These are phyloP conservation scores for Inosperma sp. DNA, from an alignment of 768 basidiomycete species.

Conservation along the genomic window DNA sequence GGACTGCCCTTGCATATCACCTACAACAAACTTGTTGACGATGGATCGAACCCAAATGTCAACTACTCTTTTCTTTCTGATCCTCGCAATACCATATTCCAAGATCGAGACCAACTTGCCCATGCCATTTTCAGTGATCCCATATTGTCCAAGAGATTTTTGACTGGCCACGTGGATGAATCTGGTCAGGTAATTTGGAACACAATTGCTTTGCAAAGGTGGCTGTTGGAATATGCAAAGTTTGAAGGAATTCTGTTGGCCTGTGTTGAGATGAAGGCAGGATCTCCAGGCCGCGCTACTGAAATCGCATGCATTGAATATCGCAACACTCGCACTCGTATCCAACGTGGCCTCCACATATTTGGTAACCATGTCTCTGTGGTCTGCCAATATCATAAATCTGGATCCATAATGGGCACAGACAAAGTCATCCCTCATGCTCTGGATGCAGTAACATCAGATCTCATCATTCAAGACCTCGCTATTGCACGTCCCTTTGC, in stretches of 20 bases:
- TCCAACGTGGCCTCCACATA: slow-evolving; percentile 8
- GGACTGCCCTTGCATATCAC: too few species aligned
- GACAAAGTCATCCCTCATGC: slow-evolving; percentile 28
- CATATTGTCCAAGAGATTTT: too few species aligned
- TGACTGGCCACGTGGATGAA: too few species aligned
- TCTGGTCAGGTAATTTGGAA: too few species aligned
- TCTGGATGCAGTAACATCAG: slow-evolving; percentile 17
- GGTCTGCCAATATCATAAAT: slow-evolving; percentile 18
- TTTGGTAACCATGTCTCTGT: slow-evolving; percentile 16
- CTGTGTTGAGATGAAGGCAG: slow-evolving; percentile 9
- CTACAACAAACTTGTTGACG: too few species aligned
- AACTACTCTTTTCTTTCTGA: too few species aligned
- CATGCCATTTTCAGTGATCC: too few species aligned
- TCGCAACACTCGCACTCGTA: slow-evolving; percentile 3
- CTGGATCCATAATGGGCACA: slow-evolving; percentile 4
- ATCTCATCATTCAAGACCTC: slow-evolving; percentile 25
- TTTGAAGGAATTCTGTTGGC: slow-evolving; percentile 6
- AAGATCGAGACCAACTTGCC: too few species aligned
- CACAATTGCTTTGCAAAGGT: not conserved
- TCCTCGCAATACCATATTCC: too few species aligned
- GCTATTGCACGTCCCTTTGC: slow-evolving; percentile 18
- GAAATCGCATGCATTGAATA: not conserved
- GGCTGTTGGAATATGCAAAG: slow-evolving; percentile 10
- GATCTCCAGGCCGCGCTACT: slow-evolving; percentile 15
- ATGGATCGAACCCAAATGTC: too few species aligned